Conservation (phyloP, 129 eudicot species). For the Arctium lappa region DNA sequence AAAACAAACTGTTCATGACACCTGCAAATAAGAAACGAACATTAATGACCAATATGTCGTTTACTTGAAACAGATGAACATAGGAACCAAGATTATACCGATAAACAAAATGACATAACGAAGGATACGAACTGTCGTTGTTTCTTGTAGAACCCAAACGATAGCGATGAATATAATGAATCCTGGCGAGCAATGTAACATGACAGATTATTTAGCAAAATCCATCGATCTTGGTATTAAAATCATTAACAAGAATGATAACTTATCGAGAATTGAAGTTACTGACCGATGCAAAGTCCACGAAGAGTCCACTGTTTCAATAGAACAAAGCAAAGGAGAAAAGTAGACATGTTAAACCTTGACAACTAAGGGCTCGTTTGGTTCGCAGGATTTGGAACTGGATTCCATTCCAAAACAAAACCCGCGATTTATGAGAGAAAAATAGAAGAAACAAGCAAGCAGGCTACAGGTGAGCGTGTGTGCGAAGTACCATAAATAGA, state of each 20-base stretch:
- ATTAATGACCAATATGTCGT: conserved; percentile 21
- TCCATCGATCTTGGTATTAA: neutral
- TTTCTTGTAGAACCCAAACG: conserved; percentile 80
- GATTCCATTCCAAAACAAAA: too few species aligned
- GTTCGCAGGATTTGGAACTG: too few species aligned
- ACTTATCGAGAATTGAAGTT: conserved; percentile 14
- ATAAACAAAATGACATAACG: conserved; percentile 86
- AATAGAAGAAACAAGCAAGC: too few species aligned
- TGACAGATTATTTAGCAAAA: neutral
- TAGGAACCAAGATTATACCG: conserved; percentile 46
- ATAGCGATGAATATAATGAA: conserved; percentile 76
- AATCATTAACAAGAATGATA: neutral
- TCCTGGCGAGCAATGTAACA: conserved; percentile 43
- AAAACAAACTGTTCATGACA: conserved; percentile 98
- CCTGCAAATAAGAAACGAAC: conserved; percentile 52
- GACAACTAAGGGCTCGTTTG: neutral
- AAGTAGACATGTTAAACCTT: neutral
- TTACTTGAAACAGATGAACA: neutral
- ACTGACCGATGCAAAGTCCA: conserved; percentile 96
- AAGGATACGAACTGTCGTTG: conserved; percentile 60
- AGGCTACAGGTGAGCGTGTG: too few species aligned
- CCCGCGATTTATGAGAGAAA: too few species aligned
- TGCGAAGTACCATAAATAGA: too few species aligned
- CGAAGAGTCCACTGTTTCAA: conserved; percentile 96
- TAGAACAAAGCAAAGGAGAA: conserved; percentile 27